Evolutionary conservation across 176 grass and related monocot species (phyloP).

Genomic region (Raddia distichophylla): DNA sequence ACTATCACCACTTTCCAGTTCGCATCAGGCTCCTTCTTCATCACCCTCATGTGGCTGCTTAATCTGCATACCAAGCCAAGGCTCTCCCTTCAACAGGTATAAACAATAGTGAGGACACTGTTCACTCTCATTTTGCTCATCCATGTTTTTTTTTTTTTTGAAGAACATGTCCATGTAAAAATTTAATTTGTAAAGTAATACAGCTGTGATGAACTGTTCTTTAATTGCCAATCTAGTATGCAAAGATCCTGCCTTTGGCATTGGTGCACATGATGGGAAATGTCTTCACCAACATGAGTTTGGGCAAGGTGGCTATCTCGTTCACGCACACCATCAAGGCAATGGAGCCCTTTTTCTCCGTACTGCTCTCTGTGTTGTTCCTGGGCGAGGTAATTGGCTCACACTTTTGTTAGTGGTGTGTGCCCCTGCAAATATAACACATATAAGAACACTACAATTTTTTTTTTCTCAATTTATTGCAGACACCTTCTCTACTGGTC

Average conservation of each 20-base stretch:
- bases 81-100: constrained; percentile 71
- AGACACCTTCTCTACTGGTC: constrained; percentile 64
- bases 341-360: constrained; percentile 94
- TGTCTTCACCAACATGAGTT: constrained; percentile 85
- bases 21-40: constrained; percentile 71
- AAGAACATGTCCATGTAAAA: background rate
- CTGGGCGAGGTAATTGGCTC: constrained; percentile 56
- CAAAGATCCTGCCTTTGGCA: constrained; percentile 68
- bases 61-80: constrained; percentile 80
- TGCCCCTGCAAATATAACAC: background rate
- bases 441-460: background rate
- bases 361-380: constrained; percentile 83
- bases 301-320: constrained; percentile 89
- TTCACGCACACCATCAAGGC: constrained; percentile 98
- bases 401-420: background rate
- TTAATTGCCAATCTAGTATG: constrained; percentile 55
- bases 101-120: background rate
- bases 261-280: constrained; percentile 77
- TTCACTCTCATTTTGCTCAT: background rate
- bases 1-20: constrained; percentile 89
- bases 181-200: background rate
- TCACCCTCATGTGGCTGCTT: constrained; percentile 81
- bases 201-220: background rate
- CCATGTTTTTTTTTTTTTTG: background rate
- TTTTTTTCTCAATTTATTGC: constrained; percentile 28